These are phyloP conservation scores for Tubosaeta brunneosetosa DNA, from an alignment of 768 basidiomycete genomes.

Conservation along the genomic window DNA sequence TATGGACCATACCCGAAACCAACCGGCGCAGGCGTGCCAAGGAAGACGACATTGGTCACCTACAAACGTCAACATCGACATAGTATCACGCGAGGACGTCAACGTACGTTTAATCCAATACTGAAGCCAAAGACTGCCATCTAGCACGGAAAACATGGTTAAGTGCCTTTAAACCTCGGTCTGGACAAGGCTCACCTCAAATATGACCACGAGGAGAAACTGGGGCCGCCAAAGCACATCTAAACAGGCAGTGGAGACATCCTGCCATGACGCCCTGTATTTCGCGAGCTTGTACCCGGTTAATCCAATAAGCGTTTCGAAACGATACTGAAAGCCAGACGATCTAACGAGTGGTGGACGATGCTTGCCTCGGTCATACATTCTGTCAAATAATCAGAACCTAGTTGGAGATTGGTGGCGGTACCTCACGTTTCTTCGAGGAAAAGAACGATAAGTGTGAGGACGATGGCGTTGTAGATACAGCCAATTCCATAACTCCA, in stretches of 20 bases:
- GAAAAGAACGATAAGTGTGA: slow-evolving; percentile 43
- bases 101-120: slow-evolving; percentile 41
- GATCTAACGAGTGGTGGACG: slow-evolving; percentile 26
- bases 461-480: slow-evolving; percentile 43
- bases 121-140: slow-evolving; percentile 46
- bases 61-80: slow-evolving; percentile 14
- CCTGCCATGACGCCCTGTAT: slow-evolving; percentile 40
- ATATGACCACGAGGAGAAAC: slow-evolving; percentile 34
- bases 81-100: not conserved
- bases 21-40: slow-evolving; percentile 41
- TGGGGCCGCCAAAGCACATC: slow-evolving; percentile 49
- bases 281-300: slow-evolving; percentile 44
- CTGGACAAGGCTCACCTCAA: slow-evolving; percentile 30
- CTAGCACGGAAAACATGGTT: slow-evolving; percentile 14
- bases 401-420: not conserved
- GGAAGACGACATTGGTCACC: slow-evolving; percentile 54
- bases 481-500: slow-evolving; percentile 53
- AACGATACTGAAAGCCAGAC: slow-evolving; percentile 35
- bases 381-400: slow-evolving; percentile 24
- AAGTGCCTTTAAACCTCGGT: not conserved
- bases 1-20: slow-evolving; percentile 45
- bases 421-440: slow-evolving; percentile 45
- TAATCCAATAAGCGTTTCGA: slow-evolving; percentile 46
- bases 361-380: slow-evolving; percentile 44
- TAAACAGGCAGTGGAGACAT: slow-evolving; percentile 31